Conservation (phyloP, 2,329 filamentous ascomycete species). For the Trichoderma sp. region DNA sequence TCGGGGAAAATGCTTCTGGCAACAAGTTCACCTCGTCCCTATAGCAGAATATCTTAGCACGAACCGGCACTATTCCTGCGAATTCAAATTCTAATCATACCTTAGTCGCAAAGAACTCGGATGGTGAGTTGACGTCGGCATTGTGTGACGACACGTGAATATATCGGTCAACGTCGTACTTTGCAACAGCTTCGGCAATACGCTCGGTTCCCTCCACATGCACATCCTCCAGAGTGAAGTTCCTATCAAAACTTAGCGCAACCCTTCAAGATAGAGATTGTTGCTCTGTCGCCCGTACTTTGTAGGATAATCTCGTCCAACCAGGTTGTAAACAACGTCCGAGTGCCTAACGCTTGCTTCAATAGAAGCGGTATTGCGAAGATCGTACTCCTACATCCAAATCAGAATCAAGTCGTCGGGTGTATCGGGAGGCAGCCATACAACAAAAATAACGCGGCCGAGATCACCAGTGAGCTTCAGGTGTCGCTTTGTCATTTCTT, state of each 20-base stretch:
- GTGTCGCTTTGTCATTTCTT: conserved; percentile 98
- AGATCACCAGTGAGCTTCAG: conserved; percentile 95
- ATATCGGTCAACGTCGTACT: conserved; percentile 96
- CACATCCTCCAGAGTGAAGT: conserved; percentile 90
- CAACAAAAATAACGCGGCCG: conserved; percentile 84
- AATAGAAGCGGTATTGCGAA: conserved; percentile 91
- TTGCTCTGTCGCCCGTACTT: conserved; percentile 64
- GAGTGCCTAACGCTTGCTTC: conserved; percentile 97
- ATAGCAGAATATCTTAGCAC: background rate
- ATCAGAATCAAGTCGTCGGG: conserved; percentile 27
- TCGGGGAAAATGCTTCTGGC: conserved; percentile 91
- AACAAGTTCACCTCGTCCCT: conserved; percentile 80
- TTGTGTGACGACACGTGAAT: conserved; percentile 97
- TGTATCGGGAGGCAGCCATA: conserved; percentile 45
- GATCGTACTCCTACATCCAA: conserved; percentile 78
- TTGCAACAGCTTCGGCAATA: conserved; percentile 91
- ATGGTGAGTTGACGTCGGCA: conserved; percentile 75
- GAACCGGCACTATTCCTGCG: background rate
- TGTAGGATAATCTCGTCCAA: conserved; percentile 93
- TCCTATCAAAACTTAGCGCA: conserved; percentile 58
- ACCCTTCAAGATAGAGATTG: background rate
- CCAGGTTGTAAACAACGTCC: conserved; percentile 94
- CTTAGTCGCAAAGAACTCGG: conserved; percentile 92
- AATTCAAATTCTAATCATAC: conserved; percentile 43
- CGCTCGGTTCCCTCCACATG: conserved; percentile 91